phyloP scores from a whole-genome alignment of 352 stramenopile genomes.

The Peronospora farinosa region DNA sequence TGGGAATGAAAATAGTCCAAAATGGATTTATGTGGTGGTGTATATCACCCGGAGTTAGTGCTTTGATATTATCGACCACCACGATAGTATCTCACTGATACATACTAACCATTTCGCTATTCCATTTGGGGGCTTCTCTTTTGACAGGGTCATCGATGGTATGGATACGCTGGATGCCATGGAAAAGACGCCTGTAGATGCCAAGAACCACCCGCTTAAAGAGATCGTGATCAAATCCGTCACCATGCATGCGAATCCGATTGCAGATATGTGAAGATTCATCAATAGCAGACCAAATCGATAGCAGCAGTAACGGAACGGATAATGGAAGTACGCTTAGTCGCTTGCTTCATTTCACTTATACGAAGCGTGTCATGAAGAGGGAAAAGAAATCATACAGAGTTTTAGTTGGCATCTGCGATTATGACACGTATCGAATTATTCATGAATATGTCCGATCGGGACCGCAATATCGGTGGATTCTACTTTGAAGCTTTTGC shows the following conservation, averaged over 20 bases:
- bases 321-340: neutral
- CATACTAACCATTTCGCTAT: conserved; percentile 21
- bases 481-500: conserved; percentile 39
- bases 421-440: conserved; percentile 10
- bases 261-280: conserved; percentile 58
- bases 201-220: conserved; percentile 85
- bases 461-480: conserved; percentile 41
- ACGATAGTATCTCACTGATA: conserved; percentile 13
- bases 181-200: conserved; percentile 90
- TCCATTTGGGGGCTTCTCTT: conserved; percentile 1
- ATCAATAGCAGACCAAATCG: neutral
- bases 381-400: conserved; percentile 78
- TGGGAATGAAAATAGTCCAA: conserved; percentile 6
- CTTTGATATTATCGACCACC: neutral
- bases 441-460: conserved; percentile 37
- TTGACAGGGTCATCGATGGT: conserved; percentile 87
- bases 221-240: conserved; percentile 86
- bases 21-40: conserved; percentile 2
- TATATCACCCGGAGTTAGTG: neutral
- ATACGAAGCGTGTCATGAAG: conserved; percentile 52
- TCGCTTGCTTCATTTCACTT: conserved; percentile 1
- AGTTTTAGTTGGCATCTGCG: conserved; percentile 54
- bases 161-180: conserved; percentile 96
- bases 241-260: conserved; percentile 91
- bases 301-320: neutral